Base-by-base conservation (phyloP, 129 eudicot species). In the Saussurea involucrata region DNA sequence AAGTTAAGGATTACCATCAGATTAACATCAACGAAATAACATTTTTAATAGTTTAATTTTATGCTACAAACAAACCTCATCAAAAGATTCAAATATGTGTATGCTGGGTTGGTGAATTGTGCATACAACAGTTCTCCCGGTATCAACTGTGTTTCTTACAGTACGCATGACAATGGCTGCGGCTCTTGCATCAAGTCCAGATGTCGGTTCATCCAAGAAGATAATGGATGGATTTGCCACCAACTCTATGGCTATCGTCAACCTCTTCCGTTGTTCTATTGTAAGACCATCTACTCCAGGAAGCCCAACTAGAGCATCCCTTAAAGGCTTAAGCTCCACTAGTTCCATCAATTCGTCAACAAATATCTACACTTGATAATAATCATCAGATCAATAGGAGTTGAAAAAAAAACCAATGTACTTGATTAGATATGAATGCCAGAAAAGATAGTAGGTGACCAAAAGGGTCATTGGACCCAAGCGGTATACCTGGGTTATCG, bases 201-300 rank as follows among this genome's bases (percentile, higher is more conserved):
- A 87, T 12, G 96, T 90, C 15, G 96, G 97, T 69, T 90, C 96
- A 74, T 92, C 97, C 92, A 90, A 80, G 68, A 92, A 92, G 21
- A 92, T 92, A 61, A 92, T 88, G 28, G 98, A 92, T 44, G 94
- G 96, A 24, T 90, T 90, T 20, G 96, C 91, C 28, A 92, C 98
- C 68, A 92, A 90, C 78, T 92, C 96, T 28, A 92, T 92, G 17
- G 92, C 98, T 77, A 92, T 88, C 10, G 98, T 90, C 25, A 92
- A 86, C 75, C 98, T 82, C 76, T 92, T 92, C 2, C 96, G 82
- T 85, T 92, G 96, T 72, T 92, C 98, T 76, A 86, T 92, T 61
- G 98, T 88, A 63, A 92, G 84, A 46, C 98, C 96, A 79, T 77
- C 83, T 74, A 86, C 90, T 42, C 98, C 92, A 5, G 96, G 92